Percentiles rank a stretch among this genome's conserved stretches.
These are phyloP conservation scores for Xylariaceae sp. DNA, from an alignment of 2,329 filamentous ascomycete genomes.

Conservation along the genomic window DNA sequence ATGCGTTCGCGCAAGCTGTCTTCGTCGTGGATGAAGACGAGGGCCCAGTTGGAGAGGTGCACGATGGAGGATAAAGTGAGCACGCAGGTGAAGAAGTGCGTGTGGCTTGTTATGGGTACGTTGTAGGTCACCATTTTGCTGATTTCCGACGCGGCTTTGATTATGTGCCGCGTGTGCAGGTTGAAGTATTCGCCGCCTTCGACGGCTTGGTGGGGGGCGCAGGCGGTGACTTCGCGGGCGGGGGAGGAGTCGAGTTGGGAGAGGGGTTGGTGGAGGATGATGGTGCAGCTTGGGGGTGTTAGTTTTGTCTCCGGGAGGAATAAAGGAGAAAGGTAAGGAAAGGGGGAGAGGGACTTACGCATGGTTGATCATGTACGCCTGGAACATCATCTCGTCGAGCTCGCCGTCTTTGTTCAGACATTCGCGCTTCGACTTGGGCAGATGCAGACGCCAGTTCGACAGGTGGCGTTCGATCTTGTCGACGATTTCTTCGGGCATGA, in stretches of 20 bases:
- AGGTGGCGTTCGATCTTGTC: slow-evolving; percentile 48
- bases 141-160: slow-evolving; percentile 72
- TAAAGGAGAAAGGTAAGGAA: neutral
- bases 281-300: slow-evolving; percentile 47
- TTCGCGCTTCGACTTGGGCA: slow-evolving; percentile 67
- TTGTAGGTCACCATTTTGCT: slow-evolving; percentile 70
- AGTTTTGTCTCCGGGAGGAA: neutral
- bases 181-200: slow-evolving; percentile 50
- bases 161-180: slow-evolving; percentile 72
- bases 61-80: slow-evolving; percentile 75
- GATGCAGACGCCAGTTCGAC: slow-evolving; percentile 72
- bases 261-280: slow-evolving; percentile 73
- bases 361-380: slow-evolving; percentile 74
- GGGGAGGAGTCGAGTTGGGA: slow-evolving; percentile 66
- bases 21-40: slow-evolving; percentile 55
- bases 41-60: slow-evolving; percentile 72
- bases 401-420: slow-evolving; percentile 63
- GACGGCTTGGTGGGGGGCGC: slow-evolving; percentile 54
- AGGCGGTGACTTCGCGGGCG: slow-evolving; percentile 56
- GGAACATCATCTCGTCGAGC: slow-evolving; percentile 86
- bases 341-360: slow-evolving; percentile 38
- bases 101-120: slow-evolving; percentile 65
- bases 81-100: slow-evolving; percentile 78
- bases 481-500: slow-evolving; percentile 50
- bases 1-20: slow-evolving; percentile 69